These are phyloP conservation scores for Cyberlindnera saturnus DNA, from an alignment of 805 yeast genomes.

Conservation along the genomic window DNA sequence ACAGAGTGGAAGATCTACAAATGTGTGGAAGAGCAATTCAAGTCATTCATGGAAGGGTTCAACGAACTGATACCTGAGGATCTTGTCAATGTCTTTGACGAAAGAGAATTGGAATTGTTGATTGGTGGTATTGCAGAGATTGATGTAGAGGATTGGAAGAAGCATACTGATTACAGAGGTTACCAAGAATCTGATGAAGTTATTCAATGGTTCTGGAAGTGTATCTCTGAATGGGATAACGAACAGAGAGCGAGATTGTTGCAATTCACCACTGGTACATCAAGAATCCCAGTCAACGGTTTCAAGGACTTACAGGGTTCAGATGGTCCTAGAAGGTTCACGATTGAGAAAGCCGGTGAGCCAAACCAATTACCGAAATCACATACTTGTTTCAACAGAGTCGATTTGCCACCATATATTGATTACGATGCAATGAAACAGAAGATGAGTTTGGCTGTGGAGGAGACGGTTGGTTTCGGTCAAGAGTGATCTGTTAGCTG, in stretches of 20 bases:
- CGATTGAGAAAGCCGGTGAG: slow-evolving; percentile 98
- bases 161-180: slow-evolving; percentile 97
- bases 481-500: slow-evolving; percentile 55
- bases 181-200: slow-evolving; percentile 95
- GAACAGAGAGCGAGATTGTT: slow-evolving; percentile 93
- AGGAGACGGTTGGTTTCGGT: slow-evolving; percentile 98
- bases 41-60: slow-evolving; percentile 95
- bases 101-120: slow-evolving; percentile 90
- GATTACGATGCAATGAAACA: slow-evolving; percentile 81
- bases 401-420: slow-evolving; percentile 90
- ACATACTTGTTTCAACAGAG: slow-evolving; percentile 98
- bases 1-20: slow-evolving; percentile 94
- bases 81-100: slow-evolving; percentile 92
- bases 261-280: slow-evolving; percentile 98
- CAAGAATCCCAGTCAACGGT: slow-evolving; percentile 98
- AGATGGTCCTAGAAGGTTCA: slow-evolving; percentile 98
- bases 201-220: slow-evolving; percentile 98
- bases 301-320: slow-evolving; percentile 98
- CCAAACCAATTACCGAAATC: slow-evolving; percentile 89
- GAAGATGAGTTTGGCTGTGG: slow-evolving; percentile 92
- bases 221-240: slow-evolving; percentile 88
- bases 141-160: slow-evolving; percentile 98
- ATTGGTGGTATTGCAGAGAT: slow-evolving; percentile 98
- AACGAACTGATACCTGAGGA: slow-evolving; percentile 97
- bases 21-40: slow-evolving; percentile 92